Evolutionary conservation across 345 rosid species (phyloP).

Genomic region (Salix caprea): DNA sequence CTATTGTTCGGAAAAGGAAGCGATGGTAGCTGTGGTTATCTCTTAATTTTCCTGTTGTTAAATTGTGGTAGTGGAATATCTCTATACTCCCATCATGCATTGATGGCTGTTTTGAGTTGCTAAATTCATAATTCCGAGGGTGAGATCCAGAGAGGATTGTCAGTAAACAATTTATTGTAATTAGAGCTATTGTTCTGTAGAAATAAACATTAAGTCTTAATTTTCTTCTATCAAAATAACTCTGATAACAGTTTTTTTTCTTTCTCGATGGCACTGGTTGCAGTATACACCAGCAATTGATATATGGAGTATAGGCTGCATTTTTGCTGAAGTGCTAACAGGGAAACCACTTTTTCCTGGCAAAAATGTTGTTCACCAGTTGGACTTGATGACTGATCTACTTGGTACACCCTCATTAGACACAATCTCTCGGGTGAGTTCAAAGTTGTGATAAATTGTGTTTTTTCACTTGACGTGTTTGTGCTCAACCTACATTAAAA

Average conservation of each 20-base stretch:
- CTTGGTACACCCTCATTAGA: slow-evolving; percentile 92
- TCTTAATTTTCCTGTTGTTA: neutral
- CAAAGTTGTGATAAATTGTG: neutral
- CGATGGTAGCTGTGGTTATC: neutral
- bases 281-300: slow-evolving; percentile 98
- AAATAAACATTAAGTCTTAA: neutral
- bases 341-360: slow-evolving; percentile 95
- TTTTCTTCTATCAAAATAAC: neutral
- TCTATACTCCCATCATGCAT: neutral
- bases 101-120: neutral
- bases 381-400: slow-evolving; percentile 92
- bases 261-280: slow-evolving; percentile 16
- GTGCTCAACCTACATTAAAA: neutral
- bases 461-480: neutral
- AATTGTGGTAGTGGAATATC: neutral
- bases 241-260: neutral
- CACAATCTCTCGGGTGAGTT: slow-evolving; percentile 71
- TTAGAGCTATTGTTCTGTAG: neutral
- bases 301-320: slow-evolving; percentile 97
- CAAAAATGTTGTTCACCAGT: slow-evolving; percentile 93
- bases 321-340: slow-evolving; percentile 83
- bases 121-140: neutral
- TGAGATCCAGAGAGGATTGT: neutral
- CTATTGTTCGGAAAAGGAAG: neutral
- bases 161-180: neutral